Base-by-base conservation (phyloP, 495 filamentous ascomycete genomes). In the Aspergillus biplanus region DNA sequence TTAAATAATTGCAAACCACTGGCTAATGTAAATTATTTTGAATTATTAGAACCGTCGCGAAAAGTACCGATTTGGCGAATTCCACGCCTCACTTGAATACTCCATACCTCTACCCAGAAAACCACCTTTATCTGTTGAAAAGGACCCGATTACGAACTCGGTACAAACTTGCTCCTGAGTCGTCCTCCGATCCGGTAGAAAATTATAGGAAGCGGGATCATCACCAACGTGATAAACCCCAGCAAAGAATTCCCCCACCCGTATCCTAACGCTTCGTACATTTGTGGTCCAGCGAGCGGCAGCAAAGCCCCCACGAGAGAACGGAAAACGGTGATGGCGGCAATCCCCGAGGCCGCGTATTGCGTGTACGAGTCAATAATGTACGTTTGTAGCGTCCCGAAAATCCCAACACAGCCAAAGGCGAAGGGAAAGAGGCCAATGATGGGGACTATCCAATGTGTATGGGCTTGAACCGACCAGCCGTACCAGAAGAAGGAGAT, bases 401-500 rank as follows among this genome's bases (percentile, higher is more conserved):
- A 67, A 12, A 65, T 55, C 42, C 61, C 58, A 9, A 66, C 33
- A 16, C 47, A 59, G 33, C 65, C 56, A 48, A 68, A 52, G 1
- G 55, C 65, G 33, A 66, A 65, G 0, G 55, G 35, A 15, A 61
- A 55, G 3, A 67, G 62, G 0, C 85, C 81, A 6, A 91, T 71
- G 57, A 86, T 82, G 0, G 89, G 89, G 4, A 89, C 83, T 16
- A 87, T 84, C 78, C 86, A 91, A 57, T 85, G 80, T 2, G 87
- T 77, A 11, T 70, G 66, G 0, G 70, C 48, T 4, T 78, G 67
- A 0, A 83, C 82, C 5, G 84, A 80, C 86, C 86, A 92, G 11
- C 86, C 89, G 11, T 88, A 78, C 89, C 89, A 92, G 73, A 92
- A 91, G 48, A 90, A 73, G 4, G 77, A 77, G 42, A 87, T 63